Evolutionary conservation across 2,329 filamentous ascomycete genomes (phyloP).

Genomic region (Ophiocordyceps robertsii): DNA sequence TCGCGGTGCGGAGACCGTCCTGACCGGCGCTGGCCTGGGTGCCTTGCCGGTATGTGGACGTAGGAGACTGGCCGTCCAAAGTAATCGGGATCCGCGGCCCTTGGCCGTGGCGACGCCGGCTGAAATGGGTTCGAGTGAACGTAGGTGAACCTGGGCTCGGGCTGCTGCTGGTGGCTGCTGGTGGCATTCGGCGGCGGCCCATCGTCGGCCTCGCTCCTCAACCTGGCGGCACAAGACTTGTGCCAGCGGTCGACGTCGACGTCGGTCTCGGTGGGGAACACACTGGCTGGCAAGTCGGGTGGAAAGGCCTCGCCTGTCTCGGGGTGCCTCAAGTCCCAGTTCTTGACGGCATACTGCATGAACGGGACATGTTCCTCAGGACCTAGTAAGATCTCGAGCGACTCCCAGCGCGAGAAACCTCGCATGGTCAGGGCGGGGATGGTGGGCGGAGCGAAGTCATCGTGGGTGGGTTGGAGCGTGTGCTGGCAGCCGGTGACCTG

Average conservation of each 20-base stretch:
- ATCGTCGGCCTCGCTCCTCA: constrained; percentile 44
- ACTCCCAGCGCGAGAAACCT: constrained; percentile 90
- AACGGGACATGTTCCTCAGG: constrained; percentile 81
- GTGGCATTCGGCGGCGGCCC: constrained; percentile 5
- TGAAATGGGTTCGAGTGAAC: constrained; percentile 17
- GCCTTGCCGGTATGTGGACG: constrained; percentile 25
- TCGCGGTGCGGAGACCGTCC: constrained; percentile 22
- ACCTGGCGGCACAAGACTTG: constrained; percentile 55
- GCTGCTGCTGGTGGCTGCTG: constrained; percentile 13
- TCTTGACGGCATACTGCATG: constrained; percentile 63
- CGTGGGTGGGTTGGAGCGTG: constrained; percentile 61
- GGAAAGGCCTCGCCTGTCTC: constrained; percentile 59
- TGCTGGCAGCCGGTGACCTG: constrained; percentile 85
- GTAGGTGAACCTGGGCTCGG: constrained; percentile 23
- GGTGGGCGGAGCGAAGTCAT: constrained; percentile 60
- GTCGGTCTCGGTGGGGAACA: constrained; percentile 62
- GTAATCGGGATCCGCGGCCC: constrained; percentile 18
- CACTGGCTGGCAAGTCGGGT: constrained; percentile 39
- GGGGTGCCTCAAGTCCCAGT: constrained; percentile 65
- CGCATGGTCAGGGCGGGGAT: constrained; percentile 71
- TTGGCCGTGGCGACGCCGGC: constrained; percentile 12
- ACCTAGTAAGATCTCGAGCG: constrained; percentile 74
- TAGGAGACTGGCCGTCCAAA: constrained; percentile 22
- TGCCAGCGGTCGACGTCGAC: constrained; percentile 80
- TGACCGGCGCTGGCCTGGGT: constrained; percentile 15